Evolutionary conservation across 2,329 filamentous ascomycete genomes (phyloP).

Genomic region (Trichoderma semiorbis): DNA sequence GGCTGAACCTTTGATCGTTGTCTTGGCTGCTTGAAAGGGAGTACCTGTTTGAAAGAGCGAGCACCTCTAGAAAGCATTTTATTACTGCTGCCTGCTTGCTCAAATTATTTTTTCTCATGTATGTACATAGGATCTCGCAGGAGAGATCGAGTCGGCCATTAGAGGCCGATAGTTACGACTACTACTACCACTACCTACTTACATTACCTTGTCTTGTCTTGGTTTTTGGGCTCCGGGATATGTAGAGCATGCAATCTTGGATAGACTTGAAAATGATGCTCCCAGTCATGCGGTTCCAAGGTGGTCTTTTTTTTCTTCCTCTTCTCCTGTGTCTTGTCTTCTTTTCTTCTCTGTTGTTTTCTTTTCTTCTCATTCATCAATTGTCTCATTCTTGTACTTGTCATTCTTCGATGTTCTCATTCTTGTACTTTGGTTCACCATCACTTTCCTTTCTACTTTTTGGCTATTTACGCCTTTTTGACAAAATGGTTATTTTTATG

Average conservation of each 20-base stretch:
- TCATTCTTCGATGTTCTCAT: too few species aligned
- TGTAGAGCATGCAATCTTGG: conserved; percentile 5
- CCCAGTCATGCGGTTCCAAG: background rate
- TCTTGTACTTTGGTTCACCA: background rate
- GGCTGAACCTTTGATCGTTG: conserved; percentile 9
- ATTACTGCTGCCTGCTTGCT: background rate
- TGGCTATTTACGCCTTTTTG: background rate
- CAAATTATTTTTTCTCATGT: conserved; percentile 4
- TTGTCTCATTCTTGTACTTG: background rate
- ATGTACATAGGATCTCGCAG: conserved; percentile 14
- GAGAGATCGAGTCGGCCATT: conserved; percentile 10
- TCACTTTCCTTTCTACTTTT: background rate
- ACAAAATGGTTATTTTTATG: background rate
- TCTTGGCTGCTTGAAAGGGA: conserved; percentile 9
- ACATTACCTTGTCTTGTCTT: background rate
- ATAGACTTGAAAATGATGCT: conserved; percentile 1
- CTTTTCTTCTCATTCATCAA: background rate
- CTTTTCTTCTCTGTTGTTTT: background rate
- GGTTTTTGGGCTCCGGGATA: background rate
- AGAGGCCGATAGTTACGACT: conserved; percentile 14
- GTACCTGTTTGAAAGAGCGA: conserved; percentile 8
- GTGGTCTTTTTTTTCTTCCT: background rate
- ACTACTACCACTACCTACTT: background rate
- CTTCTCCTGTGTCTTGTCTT: background rate
- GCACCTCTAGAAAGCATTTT: background rate